phyloP scores from a whole-genome alignment of 306 rosid genomes.

The Medicago ruthenica region DNA sequence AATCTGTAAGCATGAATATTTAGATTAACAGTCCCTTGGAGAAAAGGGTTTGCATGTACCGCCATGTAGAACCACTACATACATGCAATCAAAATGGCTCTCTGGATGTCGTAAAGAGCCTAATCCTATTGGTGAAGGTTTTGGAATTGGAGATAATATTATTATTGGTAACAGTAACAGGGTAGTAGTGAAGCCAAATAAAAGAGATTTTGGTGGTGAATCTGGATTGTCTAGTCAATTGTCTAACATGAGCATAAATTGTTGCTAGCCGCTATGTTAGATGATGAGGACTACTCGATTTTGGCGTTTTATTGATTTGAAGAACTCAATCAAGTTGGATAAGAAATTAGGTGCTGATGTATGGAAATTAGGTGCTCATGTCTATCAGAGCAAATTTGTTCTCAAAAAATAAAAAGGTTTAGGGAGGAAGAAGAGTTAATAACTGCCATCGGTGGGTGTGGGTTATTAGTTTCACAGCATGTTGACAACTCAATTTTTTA shows the following conservation, averaged over 20 bases:
- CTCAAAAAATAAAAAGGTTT: no score
- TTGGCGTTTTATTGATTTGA: constrained; percentile 10
- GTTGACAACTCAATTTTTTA: no score
- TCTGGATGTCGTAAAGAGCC: constrained; percentile 34
- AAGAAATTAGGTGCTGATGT: no score
- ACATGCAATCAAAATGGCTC: constrained; percentile 61
- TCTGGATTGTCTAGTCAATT: constrained; percentile 73
- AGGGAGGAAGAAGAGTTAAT: no score
- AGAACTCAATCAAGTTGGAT: no score
- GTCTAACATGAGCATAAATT: constrained; percentile 61
- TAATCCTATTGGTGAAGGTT: background rate
- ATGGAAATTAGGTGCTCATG: no score
- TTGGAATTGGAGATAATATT: no score
- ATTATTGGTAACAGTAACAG: constrained; percentile 39
- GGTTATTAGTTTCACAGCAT: no score
- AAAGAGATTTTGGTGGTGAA: constrained; percentile 46
- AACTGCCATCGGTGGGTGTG: no score
- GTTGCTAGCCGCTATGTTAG: constrained; percentile 40
- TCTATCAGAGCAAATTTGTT: no score
- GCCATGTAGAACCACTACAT: constrained; percentile 77
- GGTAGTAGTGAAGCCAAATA: constrained; percentile 50
- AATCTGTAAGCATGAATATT: no score
- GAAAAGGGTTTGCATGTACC: constrained; percentile 80
- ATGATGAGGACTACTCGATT: constrained; percentile 24
- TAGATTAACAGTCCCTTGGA: constrained; percentile 70